Evolutionary conservation across 768 basidiomycete species (phyloP).

Genomic region (Podaxis sp.): DNA sequence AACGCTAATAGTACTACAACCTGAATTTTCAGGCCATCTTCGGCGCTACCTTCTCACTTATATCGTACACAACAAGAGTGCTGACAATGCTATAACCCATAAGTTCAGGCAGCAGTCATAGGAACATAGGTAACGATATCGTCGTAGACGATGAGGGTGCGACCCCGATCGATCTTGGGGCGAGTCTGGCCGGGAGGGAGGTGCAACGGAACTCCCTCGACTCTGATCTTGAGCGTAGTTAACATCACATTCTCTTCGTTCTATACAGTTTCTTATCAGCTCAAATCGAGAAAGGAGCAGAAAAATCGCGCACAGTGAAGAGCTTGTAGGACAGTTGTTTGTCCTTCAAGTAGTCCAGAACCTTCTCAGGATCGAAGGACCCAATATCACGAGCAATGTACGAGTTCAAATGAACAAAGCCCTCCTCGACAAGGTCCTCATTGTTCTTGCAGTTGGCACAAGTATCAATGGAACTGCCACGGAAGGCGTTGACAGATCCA

Average conservation of each 20-base stretch:
- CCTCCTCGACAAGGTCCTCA: conserved; percentile 29
- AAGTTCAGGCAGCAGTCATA: no score
- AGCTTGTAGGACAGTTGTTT: conserved; percentile 1
- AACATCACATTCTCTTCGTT: neutral
- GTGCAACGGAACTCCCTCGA: neutral
- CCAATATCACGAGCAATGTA: conserved; percentile 26
- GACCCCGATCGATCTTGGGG: neutral
- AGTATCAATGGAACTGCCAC: conserved; percentile 33
- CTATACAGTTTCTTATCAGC: neutral
- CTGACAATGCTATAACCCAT: neutral
- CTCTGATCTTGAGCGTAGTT: neutral
- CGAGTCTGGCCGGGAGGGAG: neutral
- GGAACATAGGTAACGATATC: neutral
- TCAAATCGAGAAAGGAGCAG: neutral
- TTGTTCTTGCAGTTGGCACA: conserved; percentile 43
- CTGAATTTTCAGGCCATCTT: neutral
- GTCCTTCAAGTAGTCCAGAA: neutral
- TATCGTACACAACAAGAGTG: neutral
- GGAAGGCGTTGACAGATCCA: conserved; percentile 20
- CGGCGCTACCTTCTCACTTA: no score
- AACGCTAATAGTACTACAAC: neutral
- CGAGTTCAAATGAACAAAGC: conserved; percentile 39
- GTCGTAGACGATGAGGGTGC: neutral
- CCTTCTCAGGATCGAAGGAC: conserved; percentile 22
- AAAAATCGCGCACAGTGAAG: neutral